Percentiles rank a stretch among this genome's conserved stretches.
Evolutionary conservation across 73 alveolate genomes (phyloP).

Genomic region (Diophrys appendiculata): DNA sequence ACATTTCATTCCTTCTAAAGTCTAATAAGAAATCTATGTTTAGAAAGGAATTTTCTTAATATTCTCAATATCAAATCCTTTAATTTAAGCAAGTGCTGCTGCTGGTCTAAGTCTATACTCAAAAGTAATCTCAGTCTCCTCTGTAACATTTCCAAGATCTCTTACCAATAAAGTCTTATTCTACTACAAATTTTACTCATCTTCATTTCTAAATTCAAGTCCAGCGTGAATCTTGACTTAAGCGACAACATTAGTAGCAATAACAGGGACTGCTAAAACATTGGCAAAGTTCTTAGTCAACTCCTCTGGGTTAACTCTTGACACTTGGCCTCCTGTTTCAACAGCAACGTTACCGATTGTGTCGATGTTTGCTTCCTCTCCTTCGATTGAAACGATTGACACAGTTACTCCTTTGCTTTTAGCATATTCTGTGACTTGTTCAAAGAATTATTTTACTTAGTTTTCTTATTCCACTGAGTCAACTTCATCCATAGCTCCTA

Average conservation of each 20-base stretch:
- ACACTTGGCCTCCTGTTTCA: slow-evolving; percentile 86
- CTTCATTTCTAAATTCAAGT: slow-evolving; percentile 87
- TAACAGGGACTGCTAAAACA: slow-evolving; percentile 73
- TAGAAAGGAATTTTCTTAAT: slow-evolving; percentile 81
- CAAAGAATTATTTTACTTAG: slow-evolving; percentile 73
- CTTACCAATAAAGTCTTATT: slow-evolving; percentile 61
- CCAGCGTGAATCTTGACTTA: slow-evolving; percentile 79
- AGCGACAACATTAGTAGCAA: slow-evolving; percentile 84
- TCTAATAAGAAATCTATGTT: slow-evolving; percentile 58
- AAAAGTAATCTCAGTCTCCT: slow-evolving; percentile 76
- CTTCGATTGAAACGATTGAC: slow-evolving; percentile 81
- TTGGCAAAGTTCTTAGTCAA: slow-evolving; percentile 83
- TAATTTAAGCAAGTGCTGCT: slow-evolving; percentile 60
- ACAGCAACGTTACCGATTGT: slow-evolving; percentile 77
- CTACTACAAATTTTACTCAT: slow-evolving; percentile 50
- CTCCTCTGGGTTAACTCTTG: slow-evolving; percentile 82
- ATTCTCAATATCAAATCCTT: slow-evolving; percentile 49
- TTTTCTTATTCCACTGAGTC: slow-evolving; percentile 28
- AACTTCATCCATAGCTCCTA: slow-evolving; percentile 77
- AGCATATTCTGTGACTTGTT: slow-evolving; percentile 76
- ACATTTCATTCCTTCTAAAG: slow-evolving; percentile 72
- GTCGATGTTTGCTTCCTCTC: slow-evolving; percentile 89
- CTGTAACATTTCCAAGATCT: slow-evolving; percentile 86
- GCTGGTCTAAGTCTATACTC: slow-evolving; percentile 76
- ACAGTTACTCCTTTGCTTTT: slow-evolving; percentile 78